A percentile compares a stretch with the other conserved stretches of the same genome.
Conservation (phyloP, 1,284 basidiomycete genomes). For the Phaffia rhodozyma region DNA sequence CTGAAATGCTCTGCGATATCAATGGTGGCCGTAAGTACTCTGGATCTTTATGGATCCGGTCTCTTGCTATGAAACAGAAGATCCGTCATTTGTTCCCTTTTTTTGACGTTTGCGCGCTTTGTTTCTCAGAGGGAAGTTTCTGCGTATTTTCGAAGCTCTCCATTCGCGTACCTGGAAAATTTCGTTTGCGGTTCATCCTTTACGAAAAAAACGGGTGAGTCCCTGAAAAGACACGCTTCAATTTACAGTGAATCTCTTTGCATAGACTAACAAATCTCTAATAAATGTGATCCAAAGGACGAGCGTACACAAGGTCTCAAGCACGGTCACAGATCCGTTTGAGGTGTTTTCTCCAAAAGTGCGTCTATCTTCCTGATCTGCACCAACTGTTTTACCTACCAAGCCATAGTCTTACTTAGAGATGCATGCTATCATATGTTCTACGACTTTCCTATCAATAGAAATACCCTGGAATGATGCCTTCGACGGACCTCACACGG, state of each 20-base stretch:
- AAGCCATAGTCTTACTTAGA: background rate
- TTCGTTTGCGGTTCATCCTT: constrained; percentile 33
- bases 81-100: no score
- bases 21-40: no score
- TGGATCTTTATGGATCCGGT: no score
- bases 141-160: constrained; percentile 37
- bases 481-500: constrained; percentile 33
- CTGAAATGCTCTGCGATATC: no score
- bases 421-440: background rate
- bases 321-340: constrained; percentile 32
- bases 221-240: background rate
- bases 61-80: no score
- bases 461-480: constrained; percentile 36
- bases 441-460: background rate
- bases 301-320: constrained; percentile 23
- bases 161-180: constrained; percentile 34
- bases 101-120: no score
- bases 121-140: constrained; percentile 23
- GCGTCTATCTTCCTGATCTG: background rate
- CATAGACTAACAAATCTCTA: background rate
- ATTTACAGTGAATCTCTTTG: background rate
- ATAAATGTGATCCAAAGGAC: background rate
- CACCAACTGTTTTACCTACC: no score
- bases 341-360: constrained; percentile 38
- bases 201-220: constrained; percentile 34